Conservation (phyloP, 495 filamentous ascomycete species). For the Thozetella sp. region DNA sequence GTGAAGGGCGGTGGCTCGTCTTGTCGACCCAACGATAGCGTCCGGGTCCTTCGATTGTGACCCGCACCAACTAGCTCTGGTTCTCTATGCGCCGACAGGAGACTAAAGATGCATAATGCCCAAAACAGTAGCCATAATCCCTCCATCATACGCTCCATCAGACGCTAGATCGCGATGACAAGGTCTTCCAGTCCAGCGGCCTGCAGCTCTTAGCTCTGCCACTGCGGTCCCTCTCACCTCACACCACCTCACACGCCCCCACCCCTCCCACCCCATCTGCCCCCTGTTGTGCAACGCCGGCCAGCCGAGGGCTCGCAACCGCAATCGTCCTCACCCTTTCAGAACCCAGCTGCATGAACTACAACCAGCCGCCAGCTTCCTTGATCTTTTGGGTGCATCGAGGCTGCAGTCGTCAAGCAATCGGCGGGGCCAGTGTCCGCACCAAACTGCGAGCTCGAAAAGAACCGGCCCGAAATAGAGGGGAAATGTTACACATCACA, state of each 20-base stretch:
- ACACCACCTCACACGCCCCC: too few relatives aligned
- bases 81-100: neutral
- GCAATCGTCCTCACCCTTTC: neutral
- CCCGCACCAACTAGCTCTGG: neutral
- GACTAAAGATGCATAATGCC: neutral
- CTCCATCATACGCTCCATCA: neutral
- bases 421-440: neutral
- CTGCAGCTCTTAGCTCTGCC: neutral
- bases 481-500: neutral
- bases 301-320: neutral
- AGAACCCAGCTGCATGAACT: neutral
- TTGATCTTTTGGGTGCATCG: constrained; percentile 1
- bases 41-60: neutral
- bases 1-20: neutral
- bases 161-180: constrained; percentile 3
- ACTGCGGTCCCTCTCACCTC: too few relatives aligned
- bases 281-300: neutral
- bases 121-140: neutral
- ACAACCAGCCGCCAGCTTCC: neutral
- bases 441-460: neutral
- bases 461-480: neutral
- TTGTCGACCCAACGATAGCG: neutral
- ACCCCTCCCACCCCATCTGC: too few relatives aligned
- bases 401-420: neutral
- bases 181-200: neutral